Base-by-base conservation (phyloP, 1,139 yeast species). In the Debaryomycetaceae sp. region DNA sequence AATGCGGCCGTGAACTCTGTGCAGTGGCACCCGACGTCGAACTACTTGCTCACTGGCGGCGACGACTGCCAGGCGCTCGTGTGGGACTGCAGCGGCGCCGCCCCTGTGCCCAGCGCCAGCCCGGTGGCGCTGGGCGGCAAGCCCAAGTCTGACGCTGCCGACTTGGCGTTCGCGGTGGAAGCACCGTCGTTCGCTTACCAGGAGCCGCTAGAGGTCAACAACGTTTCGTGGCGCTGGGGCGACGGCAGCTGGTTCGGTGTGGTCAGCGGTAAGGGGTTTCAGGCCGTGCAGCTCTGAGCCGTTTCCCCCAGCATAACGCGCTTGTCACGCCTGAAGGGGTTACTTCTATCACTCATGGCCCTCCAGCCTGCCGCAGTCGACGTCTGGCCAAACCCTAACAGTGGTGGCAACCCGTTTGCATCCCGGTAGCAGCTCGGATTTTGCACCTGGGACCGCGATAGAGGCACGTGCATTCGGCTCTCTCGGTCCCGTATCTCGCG, bases 61-160 rank as follows among this genome's bases (percentile, higher is more conserved):
- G 98, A 93, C 60, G 98, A 91, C 64, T 87, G 97, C 62, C 97
- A 90, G 63, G 87, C 88, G 0, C 68, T 91, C 35, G 71, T 87
- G 13, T 90, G 97, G 95, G 97, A 93, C 62, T 71, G 89, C 47
- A 70, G 66, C 46, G 59, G 58, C 37, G 31, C 31, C 8, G 11
- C 8, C 11, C 4, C 31, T 27, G 31, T 11, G 8, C 11, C 24
- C 43, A 38, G 35, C 41, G 7, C 37, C 34, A n/a, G 33, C 39
- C 39, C 20, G 4, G 20, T 17, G 20, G 39, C 44, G 14, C 24
- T 39, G 9, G 34, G 37, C 31, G 42, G 41, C 27, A 44, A 42
- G 40, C 3, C 31, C 31, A 17, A 45, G 24, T 33, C 46, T 20
- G 39, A 31, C 11, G 34, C 43, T 8, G 43, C 49, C 9, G 59